phyloP scores from a whole-genome alignment of 1,284 basidiomycete species.

The Cutaneotrichosporon mucoides region DNA sequence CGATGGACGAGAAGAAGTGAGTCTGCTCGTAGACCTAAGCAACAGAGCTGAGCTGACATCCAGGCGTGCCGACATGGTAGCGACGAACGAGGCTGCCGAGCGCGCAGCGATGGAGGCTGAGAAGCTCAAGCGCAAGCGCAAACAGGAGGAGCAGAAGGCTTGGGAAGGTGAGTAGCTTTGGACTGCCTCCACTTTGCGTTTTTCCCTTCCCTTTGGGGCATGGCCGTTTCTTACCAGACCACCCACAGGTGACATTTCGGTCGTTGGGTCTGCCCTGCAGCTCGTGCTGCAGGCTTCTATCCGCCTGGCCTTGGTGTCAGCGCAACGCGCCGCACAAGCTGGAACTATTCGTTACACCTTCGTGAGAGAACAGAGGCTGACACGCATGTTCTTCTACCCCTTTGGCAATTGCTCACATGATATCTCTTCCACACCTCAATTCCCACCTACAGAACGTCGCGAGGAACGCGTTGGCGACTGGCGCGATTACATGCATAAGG shows the following conservation, averaged over 20 bases:
- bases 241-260: neutral
- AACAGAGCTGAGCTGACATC: neutral
- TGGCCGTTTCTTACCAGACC: slow-evolving; percentile 11
- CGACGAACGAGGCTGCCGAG: slow-evolving; percentile 56
- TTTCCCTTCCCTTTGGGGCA: neutral
- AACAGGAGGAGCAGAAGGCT: slow-evolving; percentile 52
- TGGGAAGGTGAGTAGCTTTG: slow-evolving; percentile 52
- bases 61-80: slow-evolving; percentile 46
- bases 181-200: too few species aligned
- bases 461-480: slow-evolving; percentile 46
- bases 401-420: slow-evolving; percentile 8
- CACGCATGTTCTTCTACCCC: slow-evolving; percentile 9
- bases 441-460: slow-evolving; percentile 28
- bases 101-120: slow-evolving; percentile 53
- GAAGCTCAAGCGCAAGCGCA: slow-evolving; percentile 48
- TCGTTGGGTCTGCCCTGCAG: neutral
- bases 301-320: too few species aligned
- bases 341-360: neutral
- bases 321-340: too few species aligned
- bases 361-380: slow-evolving; percentile 29
- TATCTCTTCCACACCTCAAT: slow-evolving; percentile 4
- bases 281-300: neutral
- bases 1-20: slow-evolving; percentile 52
- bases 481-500: slow-evolving; percentile 37
- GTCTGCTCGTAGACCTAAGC: slow-evolving; percentile 9